Percentiles rank a stretch among this genome's conserved stretches.
These are phyloP conservation scores for Termitomyces sp. DNA, from an alignment of 768 basidiomycete species.

Conservation along the genomic window DNA sequence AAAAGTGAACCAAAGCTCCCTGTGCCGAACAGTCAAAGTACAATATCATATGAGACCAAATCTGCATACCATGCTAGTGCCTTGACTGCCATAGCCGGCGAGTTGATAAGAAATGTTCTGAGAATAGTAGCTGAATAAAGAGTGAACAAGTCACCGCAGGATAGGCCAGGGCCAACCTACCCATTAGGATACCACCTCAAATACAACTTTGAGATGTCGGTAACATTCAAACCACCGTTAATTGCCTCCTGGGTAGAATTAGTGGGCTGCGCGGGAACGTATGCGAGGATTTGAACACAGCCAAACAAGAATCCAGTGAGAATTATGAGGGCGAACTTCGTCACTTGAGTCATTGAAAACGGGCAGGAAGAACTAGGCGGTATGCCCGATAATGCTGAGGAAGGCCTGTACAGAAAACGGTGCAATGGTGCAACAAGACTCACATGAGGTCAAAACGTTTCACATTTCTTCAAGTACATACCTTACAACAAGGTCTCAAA, in stretches of 20 bases:
- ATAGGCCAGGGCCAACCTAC: constrained; percentile 21
- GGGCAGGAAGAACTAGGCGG: neutral
- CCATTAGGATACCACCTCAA: constrained; percentile 60
- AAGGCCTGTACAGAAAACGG: neutral
- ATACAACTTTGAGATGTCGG: constrained; percentile 54
- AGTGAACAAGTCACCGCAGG: neutral
- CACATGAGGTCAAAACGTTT: constrained; percentile 13
- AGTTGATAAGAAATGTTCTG: constrained; percentile 61
- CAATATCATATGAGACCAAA: neutral
- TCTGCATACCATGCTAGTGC: constrained; percentile 48
- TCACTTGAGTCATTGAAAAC: constrained; percentile 1
- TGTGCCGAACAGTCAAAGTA: constrained; percentile 21
- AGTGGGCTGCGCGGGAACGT: constrained; percentile 71
- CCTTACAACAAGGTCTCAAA: neutral
- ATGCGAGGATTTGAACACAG: constrained; percentile 29
- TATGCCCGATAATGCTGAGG: neutral
- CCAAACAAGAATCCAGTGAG: constrained; percentile 15
- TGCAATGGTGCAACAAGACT: neutral
- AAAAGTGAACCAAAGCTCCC: constrained; percentile 85
- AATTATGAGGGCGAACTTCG: neutral
- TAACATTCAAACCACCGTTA: constrained; percentile 43
- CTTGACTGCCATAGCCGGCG: constrained; percentile 43
- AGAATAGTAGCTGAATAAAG: constrained; percentile 38
- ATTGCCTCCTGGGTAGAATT: constrained; percentile 53
- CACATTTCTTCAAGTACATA: constrained; percentile 1